These are phyloP conservation scores for Hemisphaericaspora lyxosophila DNA, from an alignment of 1,139 yeast genomes.

Conservation along the genomic window DNA sequence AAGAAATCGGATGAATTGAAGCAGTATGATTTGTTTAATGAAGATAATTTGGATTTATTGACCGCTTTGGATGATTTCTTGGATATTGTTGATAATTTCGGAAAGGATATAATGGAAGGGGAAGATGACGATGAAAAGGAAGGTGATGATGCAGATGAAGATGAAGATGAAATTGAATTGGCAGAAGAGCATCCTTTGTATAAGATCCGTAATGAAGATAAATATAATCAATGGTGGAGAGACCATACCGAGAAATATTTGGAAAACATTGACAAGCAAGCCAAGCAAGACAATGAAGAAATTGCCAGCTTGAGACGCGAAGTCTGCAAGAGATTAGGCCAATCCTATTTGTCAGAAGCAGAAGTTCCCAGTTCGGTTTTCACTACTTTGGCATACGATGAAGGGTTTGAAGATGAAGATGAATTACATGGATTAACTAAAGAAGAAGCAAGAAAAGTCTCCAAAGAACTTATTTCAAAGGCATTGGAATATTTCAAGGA, in stretches of 20 bases:
- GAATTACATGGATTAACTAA: slow-evolving; percentile 42
- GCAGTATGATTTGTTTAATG: slow-evolving; percentile 30
- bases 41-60: slow-evolving; percentile 48
- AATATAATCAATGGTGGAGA: slow-evolving; percentile 57
- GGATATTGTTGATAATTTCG: slow-evolving; percentile 66
- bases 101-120: slow-evolving; percentile 37
- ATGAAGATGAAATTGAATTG: slow-evolving; percentile 34
- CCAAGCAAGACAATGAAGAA: slow-evolving; percentile 15
- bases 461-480: slow-evolving; percentile 47
- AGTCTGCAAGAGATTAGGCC: slow-evolving; percentile 55
- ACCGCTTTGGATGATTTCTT: slow-evolving; percentile 62
- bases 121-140: too few relatives aligned
- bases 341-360: slow-evolving; percentile 60
- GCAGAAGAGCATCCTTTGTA: slow-evolving; percentile 55
- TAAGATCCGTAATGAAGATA: slow-evolving; percentile 34
- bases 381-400: slow-evolving; percentile 58
- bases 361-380: slow-evolving; percentile 59
- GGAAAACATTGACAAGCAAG: slow-evolving; percentile 27
- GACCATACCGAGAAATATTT: slow-evolving; percentile 48
- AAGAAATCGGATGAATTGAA: slow-evolving; percentile 25
- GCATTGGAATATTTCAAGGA: slow-evolving; percentile 59
- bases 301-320: slow-evolving; percentile 29
- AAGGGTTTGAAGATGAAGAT: slow-evolving; percentile 42
- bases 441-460: slow-evolving; percentile 47
- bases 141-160: slow-evolving; percentile 24